Percentiles rank a stretch among this genome's conserved stretches.
Conservation (phyloP, 2,329 filamentous ascomycete species). For the Allantophomopsis cytisporea region DNA sequence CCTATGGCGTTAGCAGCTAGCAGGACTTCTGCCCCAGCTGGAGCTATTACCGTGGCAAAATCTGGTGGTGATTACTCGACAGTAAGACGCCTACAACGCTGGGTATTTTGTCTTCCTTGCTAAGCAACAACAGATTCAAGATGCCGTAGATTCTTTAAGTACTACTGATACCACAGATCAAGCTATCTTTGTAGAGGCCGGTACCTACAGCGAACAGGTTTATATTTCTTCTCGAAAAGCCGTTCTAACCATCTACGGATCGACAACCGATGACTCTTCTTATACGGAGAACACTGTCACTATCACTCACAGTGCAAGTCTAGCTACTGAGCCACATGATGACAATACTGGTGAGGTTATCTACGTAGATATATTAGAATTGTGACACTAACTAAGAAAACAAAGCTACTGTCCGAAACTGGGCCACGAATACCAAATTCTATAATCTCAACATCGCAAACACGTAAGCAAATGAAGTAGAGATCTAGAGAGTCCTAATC, state of each 20-base stretch:
- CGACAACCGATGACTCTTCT: slow-evolving; percentile 28
- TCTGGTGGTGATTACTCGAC: slow-evolving; percentile 27
- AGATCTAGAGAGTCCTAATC: too few relatives aligned
- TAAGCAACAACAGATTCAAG: slow-evolving; percentile 20
- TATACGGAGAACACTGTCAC: slow-evolving; percentile 38
- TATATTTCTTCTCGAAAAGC: slow-evolving; percentile 31
- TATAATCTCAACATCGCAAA: slow-evolving; percentile 48
- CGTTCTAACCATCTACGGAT: slow-evolving; percentile 38
- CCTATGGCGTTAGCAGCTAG: slow-evolving; percentile 11
- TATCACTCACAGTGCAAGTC: slow-evolving; percentile 23
- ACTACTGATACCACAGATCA: slow-evolving; percentile 28
- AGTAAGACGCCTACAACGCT: background rate
- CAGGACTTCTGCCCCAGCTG: slow-evolving; percentile 29
- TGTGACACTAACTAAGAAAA: too few relatives aligned
- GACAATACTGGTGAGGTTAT: slow-evolving; percentile 19
- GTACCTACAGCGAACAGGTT: slow-evolving; percentile 44
- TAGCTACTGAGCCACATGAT: slow-evolving; percentile 24
- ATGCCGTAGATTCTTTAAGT: slow-evolving; percentile 35
- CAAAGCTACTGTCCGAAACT: slow-evolving; percentile 14
- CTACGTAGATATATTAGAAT: too few relatives aligned
- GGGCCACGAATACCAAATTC: slow-evolving; percentile 33
- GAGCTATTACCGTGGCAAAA: slow-evolving; percentile 28
- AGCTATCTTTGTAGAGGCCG: slow-evolving; percentile 39
- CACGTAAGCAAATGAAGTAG: slow-evolving; percentile 9
- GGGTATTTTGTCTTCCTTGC: background rate